Evolutionary conservation across 805 yeast species (phyloP).

Genomic region (Yarrowia phangngaensis): DNA sequence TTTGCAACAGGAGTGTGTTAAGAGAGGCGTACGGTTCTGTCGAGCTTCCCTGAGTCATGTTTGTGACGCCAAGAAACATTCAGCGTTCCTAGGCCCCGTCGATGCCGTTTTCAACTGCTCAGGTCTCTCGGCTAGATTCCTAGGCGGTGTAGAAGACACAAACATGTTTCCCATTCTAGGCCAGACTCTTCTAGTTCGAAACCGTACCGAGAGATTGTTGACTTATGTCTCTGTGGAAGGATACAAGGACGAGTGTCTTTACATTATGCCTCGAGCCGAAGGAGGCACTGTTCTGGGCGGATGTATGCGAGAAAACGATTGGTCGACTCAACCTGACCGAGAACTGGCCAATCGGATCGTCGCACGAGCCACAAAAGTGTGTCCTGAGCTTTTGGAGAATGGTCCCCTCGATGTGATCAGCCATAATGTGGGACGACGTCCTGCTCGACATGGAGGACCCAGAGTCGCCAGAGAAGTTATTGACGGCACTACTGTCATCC

Average conservation of each 20-base stretch:
- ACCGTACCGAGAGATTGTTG: slow-evolving; percentile 16
- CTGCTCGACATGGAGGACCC: slow-evolving; percentile 70
- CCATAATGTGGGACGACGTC: slow-evolving; percentile 71
- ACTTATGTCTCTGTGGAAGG: slow-evolving; percentile 13
- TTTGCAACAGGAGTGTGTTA: slow-evolving; percentile 45
- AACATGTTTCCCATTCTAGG: slow-evolving; percentile 71
- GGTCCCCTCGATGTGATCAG: slow-evolving; percentile 51
- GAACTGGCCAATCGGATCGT: slow-evolving; percentile 60
- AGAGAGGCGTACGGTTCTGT: slow-evolving; percentile 50
- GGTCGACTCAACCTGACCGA: slow-evolving; percentile 57
- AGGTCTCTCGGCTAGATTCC: slow-evolving; percentile 61
- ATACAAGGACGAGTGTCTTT: slow-evolving; percentile 13
- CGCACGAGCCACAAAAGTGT: slow-evolving; percentile 51
- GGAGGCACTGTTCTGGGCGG: slow-evolving; percentile 59
- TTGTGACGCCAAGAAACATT: slow-evolving; percentile 46
- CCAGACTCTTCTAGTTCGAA: slow-evolving; percentile 41
- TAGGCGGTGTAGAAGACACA: slow-evolving; percentile 64
- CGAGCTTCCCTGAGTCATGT: slow-evolving; percentile 51
- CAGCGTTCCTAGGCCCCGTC: slow-evolving; percentile 34
- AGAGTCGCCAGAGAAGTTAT: slow-evolving; percentile 56
- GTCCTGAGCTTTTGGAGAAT: slow-evolving; percentile 41
- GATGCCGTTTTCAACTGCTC: slow-evolving; percentile 67
- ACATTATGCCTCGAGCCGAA: slow-evolving; percentile 26
- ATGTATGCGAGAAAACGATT: slow-evolving; percentile 58
- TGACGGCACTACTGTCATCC: slow-evolving; percentile 48